A percentile compares a stretch with the other conserved stretches of the same genome.
Evolutionary conservation across 768 basidiomycete genomes (phyloP).

Genomic region (Rhodotorula babjevae): DNA sequence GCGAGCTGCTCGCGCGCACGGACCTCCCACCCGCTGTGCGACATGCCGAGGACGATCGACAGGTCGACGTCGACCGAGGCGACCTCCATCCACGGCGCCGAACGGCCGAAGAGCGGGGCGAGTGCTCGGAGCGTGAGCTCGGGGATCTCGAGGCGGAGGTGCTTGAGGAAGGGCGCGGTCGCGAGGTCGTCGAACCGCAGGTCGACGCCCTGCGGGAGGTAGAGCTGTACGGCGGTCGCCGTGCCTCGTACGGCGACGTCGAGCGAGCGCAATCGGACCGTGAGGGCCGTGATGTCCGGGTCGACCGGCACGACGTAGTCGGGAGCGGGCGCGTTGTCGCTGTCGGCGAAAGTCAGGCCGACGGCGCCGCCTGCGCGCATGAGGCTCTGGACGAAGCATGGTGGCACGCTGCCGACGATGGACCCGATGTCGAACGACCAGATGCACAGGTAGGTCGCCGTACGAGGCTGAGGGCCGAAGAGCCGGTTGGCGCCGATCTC

Average conservation of each 20-base stretch:
- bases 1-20: slow-evolving; percentile 57
- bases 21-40: slow-evolving; percentile 58
- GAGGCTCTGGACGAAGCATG: slow-evolving; percentile 56
- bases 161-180: slow-evolving; percentile 61
- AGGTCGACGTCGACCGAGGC: slow-evolving; percentile 32
- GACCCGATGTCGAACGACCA: slow-evolving; percentile 80
- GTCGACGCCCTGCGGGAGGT: slow-evolving; percentile 59
- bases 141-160: slow-evolving; percentile 22
- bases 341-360: slow-evolving; percentile 65
- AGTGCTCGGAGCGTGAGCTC: slow-evolving; percentile 7
- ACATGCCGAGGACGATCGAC: slow-evolving; percentile 63
- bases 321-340: slow-evolving; percentile 63
- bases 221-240: slow-evolving; percentile 56
- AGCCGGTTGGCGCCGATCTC: slow-evolving; percentile 77
- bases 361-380: slow-evolving; percentile 59
- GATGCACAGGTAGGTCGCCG: slow-evolving; percentile 80
- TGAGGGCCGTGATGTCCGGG: slow-evolving; percentile 87
- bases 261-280: slow-evolving; percentile 57
- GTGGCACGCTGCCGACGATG: slow-evolving; percentile 58
- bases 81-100: slow-evolving; percentile 38
- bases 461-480: slow-evolving; percentile 81
- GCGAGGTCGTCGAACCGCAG: slow-evolving; percentile 72
- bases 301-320: slow-evolving; percentile 60
- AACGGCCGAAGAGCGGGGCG: slow-evolving; percentile 20
- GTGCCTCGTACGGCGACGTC: slow-evolving; percentile 59